Evolutionary conservation across 495 filamentous ascomycete genomes (phyloP).

Genomic region (Aspergillus sclerotioniger): DNA sequence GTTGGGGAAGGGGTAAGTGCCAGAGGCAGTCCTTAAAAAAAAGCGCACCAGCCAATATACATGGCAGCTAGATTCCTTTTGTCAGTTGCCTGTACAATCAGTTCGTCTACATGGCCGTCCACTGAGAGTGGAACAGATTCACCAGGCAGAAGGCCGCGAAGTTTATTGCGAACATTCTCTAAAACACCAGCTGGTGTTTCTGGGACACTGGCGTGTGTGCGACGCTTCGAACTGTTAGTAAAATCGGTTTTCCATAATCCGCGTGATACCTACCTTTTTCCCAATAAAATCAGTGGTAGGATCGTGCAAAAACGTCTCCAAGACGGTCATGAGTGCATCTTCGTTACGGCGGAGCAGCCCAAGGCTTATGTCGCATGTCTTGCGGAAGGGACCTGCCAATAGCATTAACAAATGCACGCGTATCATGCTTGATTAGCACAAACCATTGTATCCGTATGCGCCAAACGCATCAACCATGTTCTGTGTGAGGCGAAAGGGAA

Average conservation of each 20-base stretch:
- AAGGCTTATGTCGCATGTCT: conserved; percentile 84
- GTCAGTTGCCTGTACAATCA: conserved; percentile 81
- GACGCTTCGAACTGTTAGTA: conserved; percentile 44
- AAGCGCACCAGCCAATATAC: conserved; percentile 99
- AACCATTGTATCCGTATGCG: conserved; percentile 79
- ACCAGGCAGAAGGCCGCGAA: conserved; percentile 75
- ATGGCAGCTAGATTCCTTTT: conserved; percentile 75
- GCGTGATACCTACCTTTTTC: conserved; percentile 53
- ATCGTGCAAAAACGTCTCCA: conserved; percentile 96
- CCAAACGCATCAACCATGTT: conserved; percentile 99
- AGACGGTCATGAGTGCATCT: conserved; percentile 92
- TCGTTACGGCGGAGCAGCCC: conserved; percentile 83
- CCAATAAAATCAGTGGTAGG: conserved; percentile 91
- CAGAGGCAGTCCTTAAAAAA: conserved; percentile 55
- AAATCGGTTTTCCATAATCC: conserved; percentile 5
- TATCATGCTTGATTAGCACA: background rate
- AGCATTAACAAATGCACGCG: conserved; percentile 1
- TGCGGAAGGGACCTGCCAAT: conserved; percentile 72
- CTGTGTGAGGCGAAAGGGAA: conserved; percentile 97
- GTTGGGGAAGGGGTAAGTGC: no score
- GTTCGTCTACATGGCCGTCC: conserved; percentile 90
- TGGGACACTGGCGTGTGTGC: conserved; percentile 60
- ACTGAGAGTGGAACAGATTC: conserved; percentile 91
- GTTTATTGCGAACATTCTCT: conserved; percentile 82
- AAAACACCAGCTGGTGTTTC: conserved; percentile 88